Conservation (phyloP, 1,284 basidiomycete genomes). For the Microstroma glucosiphilum region DNA sequence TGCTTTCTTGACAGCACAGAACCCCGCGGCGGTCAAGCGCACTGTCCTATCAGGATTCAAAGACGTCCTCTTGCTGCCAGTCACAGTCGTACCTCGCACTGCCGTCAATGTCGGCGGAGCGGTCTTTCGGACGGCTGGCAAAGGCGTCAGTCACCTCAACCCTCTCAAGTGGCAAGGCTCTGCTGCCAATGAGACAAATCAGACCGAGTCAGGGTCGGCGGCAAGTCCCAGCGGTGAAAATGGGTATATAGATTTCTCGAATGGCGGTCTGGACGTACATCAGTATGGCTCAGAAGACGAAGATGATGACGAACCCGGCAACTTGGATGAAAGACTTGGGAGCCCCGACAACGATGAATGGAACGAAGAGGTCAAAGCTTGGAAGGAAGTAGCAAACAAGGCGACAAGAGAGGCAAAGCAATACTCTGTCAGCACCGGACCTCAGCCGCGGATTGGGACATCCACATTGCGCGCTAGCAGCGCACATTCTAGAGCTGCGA, state of each 20-base stretch:
- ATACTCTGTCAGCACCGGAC: background rate
- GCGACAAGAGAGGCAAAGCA: background rate
- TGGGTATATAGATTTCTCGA: slow-evolving; percentile 35
- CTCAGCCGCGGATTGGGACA: no score
- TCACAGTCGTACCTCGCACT: slow-evolving; percentile 88
- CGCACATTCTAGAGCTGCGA: background rate
- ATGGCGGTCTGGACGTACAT: slow-evolving; percentile 14
- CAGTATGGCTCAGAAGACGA: slow-evolving; percentile 19
- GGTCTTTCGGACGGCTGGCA: slow-evolving; percentile 32
- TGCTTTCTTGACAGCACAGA: slow-evolving; percentile 70
- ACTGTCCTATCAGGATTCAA: slow-evolving; percentile 88
- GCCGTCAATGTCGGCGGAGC: slow-evolving; percentile 58
- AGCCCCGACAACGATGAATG: slow-evolving; percentile 18
- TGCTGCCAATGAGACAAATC: slow-evolving; percentile 8
- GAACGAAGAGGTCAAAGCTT: slow-evolving; percentile 18
- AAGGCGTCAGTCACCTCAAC: slow-evolving; percentile 29
- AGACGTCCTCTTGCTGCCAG: slow-evolving; percentile 78
- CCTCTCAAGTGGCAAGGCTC: slow-evolving; percentile 32
- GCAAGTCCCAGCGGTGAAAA: slow-evolving; percentile 4
- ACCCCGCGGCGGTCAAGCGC: slow-evolving; percentile 84
- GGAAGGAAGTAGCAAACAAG: slow-evolving; percentile 13
- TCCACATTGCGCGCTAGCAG: background rate
- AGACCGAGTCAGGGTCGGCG: background rate
- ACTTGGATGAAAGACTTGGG: slow-evolving; percentile 4
- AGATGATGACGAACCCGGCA: slow-evolving; percentile 17